Percentiles rank a stretch among this genome's conserved stretches.
These are phyloP conservation scores for Phytophthora sp. DNA, from an alignment of 352 stramenopile species.

Conservation along the genomic window DNA sequence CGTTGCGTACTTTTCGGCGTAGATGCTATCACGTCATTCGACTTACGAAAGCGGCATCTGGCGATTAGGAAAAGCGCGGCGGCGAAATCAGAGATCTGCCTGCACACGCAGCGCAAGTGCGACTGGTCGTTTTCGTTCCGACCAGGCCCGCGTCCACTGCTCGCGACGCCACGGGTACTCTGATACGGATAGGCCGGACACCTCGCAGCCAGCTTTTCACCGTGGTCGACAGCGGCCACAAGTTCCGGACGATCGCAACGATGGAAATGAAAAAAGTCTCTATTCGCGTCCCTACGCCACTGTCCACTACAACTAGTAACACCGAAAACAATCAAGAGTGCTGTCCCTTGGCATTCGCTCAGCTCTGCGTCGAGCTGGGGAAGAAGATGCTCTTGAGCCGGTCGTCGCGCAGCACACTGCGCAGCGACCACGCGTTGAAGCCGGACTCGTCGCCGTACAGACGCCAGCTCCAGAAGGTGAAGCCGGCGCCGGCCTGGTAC, in stretches of 20 bases:
- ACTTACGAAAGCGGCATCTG: no score
- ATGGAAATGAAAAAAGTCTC: conserved; percentile 3
- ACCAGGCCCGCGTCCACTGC: not conserved
- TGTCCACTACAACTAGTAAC: no score
- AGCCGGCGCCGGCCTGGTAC: conserved; percentile 58
- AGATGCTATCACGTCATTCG: not conserved
- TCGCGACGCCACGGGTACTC: not conserved
- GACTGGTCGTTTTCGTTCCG: conserved; percentile 1
- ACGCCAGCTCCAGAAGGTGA: conserved; percentile 77
- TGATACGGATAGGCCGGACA: conserved; percentile 9
- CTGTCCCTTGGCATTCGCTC: no score
- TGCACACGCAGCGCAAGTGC: no score
- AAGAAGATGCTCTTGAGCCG: conserved; percentile 33
- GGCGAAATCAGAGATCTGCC: not conserved
- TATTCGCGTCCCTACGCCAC: conserved; percentile 6
- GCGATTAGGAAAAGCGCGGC: conserved; percentile 4
- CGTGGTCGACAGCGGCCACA: not conserved
- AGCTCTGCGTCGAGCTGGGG: conserved; percentile 12
- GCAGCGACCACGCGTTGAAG: conserved; percentile 71
- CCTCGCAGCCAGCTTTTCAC: not conserved
- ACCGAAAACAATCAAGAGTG: conserved; percentile 4
- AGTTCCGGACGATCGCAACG: not conserved
- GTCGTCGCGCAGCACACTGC: conserved; percentile 59
- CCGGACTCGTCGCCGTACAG: conserved; percentile 63
- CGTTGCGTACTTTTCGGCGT: not conserved